Evolutionary conservation across 768 basidiomycete species (phyloP), one percentile per base, ranked within the genome.

Genomic region (Cytidiella melzeri): DNA sequence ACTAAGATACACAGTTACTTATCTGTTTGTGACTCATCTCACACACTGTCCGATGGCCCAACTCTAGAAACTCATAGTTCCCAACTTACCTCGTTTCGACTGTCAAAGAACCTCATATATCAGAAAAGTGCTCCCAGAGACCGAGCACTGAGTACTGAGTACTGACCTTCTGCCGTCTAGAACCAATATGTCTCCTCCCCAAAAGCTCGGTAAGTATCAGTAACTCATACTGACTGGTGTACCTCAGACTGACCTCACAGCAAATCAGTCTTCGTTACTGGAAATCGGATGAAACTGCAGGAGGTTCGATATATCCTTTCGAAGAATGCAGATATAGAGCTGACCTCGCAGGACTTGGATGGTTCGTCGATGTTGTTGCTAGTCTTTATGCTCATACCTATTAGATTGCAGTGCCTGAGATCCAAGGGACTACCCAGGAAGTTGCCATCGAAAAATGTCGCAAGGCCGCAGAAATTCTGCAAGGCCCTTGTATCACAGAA

Each of bases 371-470:
- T 46, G 11, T 27, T 20, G 18, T 23, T 43, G 20, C 20, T 26
- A 15, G 18, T 23, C 19, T 43, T 15, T 18, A 15, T 21, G 13
- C 49, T 50, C 26, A 50, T 19, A 11, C 13, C 5, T 25, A 9
- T 5, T 18, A 12, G 7, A 27, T 1, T 20, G 26, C 47, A 97
- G 94, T 96, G 25, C 91, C 92, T 2, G 95, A 99, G 65, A 70
- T 98, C 3, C 95, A 99, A 65, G 95, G 95, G 18, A 86, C 85
- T 4, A 97, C 93, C 0, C 79, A 84, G 52, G 90, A 97, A 63
- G 85, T 99, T 10, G 92, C 95, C 0, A 75, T 64, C 21, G 92
- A 83, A 3, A 99, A 99, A 67, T 94, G 92, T 65, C 70, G 73
- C 54, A 75, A 79, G 13, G 95, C 95, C 30, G 90, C 92, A 30